These are phyloP conservation scores for Verticillium dahliae DNA, from an alignment of 2,329 filamentous ascomycete species.

Conservation along the genomic window DNA sequence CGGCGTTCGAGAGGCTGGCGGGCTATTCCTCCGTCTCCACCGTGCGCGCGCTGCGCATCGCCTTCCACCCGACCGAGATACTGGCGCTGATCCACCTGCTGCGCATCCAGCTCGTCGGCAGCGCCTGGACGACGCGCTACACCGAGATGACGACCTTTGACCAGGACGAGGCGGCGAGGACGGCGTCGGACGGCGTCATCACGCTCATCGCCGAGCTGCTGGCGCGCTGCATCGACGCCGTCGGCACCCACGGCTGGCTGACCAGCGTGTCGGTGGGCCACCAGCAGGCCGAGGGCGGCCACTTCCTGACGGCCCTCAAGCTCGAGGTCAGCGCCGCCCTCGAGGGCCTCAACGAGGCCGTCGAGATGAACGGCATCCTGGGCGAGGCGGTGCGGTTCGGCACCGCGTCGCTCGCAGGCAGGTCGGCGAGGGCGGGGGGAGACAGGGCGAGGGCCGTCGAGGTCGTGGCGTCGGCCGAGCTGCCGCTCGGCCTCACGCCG, in stretches of 20 bases:
- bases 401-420: conserved; percentile 21
- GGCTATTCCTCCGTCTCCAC: conserved; percentile 55
- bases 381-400: conserved; percentile 61
- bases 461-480: conserved; percentile 39
- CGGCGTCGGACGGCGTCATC: conserved; percentile 61
- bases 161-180: conserved; percentile 23
- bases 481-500: conserved; percentile 69
- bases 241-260: conserved; percentile 70
- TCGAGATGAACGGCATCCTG: conserved; percentile 57
- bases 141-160: conserved; percentile 50
- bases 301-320: conserved; percentile 59
- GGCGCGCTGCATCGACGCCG: conserved; percentile 66
- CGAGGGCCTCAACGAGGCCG: conserved; percentile 64
- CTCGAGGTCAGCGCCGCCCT: conserved; percentile 65
- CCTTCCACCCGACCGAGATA: conserved; percentile 60
- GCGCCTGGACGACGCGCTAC: conserved; percentile 70
- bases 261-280: conserved; percentile 49
- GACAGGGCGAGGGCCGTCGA: conserved; percentile 39
- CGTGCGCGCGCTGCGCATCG: conserved; percentile 55
- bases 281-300: conserved; percentile 44
- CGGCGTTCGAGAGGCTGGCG: conserved; percentile 64
- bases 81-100: conserved; percentile 67
- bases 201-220: conserved; percentile 65
- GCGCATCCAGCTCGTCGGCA: conserved; percentile 65
- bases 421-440: conserved; percentile 19